A percentile compares a stretch with the other conserved stretches of the same genome.
Conservation (phyloP, 2,329 filamentous ascomycete species). For the Penicillium sp. region DNA sequence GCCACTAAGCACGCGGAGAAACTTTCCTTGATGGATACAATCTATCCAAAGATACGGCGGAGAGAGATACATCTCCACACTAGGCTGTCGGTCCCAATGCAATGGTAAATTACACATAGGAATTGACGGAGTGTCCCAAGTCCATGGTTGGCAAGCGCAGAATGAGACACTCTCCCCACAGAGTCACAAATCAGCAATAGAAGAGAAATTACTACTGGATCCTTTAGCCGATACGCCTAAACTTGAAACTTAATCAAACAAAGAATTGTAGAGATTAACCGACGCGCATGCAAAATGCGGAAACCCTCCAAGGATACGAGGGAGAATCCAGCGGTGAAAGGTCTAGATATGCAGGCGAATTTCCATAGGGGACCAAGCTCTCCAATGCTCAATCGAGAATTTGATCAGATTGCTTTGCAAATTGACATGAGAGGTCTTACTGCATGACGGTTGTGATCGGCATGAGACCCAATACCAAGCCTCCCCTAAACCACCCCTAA, state of each 20-base stretch:
- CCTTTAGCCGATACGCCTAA: background rate
- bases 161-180: background rate
- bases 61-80: background rate
- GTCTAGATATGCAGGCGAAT: background rate
- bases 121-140: background rate
- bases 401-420: background rate
- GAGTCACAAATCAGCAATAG: background rate
- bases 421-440: background rate
- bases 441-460: background rate
- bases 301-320: background rate
- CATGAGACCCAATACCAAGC: background rate
- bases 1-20: background rate
- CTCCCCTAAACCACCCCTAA: background rate
- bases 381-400: background rate
- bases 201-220: background rate
- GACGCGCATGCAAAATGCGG: background rate
- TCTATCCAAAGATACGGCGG: background rate
- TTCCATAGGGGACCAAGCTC: background rate
- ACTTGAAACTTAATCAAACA: background rate
- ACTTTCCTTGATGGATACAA: background rate
- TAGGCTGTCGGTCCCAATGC: background rate
- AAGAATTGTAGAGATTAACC: background rate
- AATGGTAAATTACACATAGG: background rate
- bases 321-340: background rate
- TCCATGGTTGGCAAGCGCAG: background rate